phyloP scores from a whole-genome alignment of 2,329 filamentous ascomycete species.

The Aureobasidium vineae region DNA sequence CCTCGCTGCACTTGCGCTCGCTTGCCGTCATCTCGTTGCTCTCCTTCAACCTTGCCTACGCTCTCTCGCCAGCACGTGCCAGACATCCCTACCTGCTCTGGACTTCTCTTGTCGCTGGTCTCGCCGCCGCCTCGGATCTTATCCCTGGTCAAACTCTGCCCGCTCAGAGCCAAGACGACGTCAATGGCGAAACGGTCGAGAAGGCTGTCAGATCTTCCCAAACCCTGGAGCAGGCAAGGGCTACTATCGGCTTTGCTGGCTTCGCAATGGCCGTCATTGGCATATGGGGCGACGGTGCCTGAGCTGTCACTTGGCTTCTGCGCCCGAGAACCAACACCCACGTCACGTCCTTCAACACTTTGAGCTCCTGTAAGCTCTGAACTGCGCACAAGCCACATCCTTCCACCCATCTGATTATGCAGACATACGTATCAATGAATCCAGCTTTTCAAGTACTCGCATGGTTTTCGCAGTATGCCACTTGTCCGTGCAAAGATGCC shows the following conservation, averaged over 20 bases:
- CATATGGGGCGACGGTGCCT: conserved; percentile 50
- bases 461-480: neutral
- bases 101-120: conserved; percentile 57
- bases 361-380: neutral
- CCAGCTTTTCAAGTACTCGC: neutral
- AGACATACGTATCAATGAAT: conserved; percentile 1
- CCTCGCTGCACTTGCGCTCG: conserved; percentile 63
- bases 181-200: conserved; percentile 53
- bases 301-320: neutral
- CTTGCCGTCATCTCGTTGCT: conserved; percentile 67
- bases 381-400: neutral
- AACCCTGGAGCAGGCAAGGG: conserved; percentile 45
- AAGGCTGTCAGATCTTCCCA: conserved; percentile 46
- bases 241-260: conserved; percentile 44
- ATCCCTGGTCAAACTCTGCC: conserved; percentile 35
- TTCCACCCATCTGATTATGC: neutral
- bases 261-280: conserved; percentile 51
- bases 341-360: neutral
- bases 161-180: conserved; percentile 40
- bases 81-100: conserved; percentile 91
- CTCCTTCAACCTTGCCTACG: conserved; percentile 74
- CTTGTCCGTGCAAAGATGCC: neutral
- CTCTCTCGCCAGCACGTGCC: conserved; percentile 68
- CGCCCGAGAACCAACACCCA: neutral
- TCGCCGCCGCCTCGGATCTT: conserved; percentile 24